These are phyloP conservation scores for Yarrowia hollandica DNA, from an alignment of 805 yeast species.

Conservation along the genomic window DNA sequence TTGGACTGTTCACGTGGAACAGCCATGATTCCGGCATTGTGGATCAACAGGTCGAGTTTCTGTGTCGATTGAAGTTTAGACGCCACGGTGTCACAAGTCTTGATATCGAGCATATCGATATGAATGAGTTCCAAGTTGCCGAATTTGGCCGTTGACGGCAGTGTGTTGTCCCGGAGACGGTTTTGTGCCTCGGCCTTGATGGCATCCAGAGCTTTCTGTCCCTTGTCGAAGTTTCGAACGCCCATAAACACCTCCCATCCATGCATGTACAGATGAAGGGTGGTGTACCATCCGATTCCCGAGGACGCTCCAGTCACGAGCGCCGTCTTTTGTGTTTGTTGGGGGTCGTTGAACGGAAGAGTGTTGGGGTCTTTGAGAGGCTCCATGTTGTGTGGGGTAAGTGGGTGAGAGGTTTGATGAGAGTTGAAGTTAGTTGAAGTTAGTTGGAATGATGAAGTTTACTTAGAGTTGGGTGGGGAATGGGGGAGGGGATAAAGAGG, in stretches of 20 bases:
- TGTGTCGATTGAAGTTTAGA: neutral
- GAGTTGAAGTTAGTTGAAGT: neutral
- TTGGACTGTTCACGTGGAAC: conserved; percentile 62
- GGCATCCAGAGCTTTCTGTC: conserved; percentile 56
- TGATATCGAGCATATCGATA: conserved; percentile 30
- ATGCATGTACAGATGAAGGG: conserved; percentile 71
- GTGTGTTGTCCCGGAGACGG: conserved; percentile 31
- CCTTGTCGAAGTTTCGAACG: conserved; percentile 62
- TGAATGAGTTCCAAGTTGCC: conserved; percentile 31
- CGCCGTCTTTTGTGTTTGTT: conserved; percentile 57
- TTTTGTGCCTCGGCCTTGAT: conserved; percentile 54
- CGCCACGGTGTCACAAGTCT: conserved; percentile 7
- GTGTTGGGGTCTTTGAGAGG: conserved; percentile 45
- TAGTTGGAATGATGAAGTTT: too few relatives aligned
- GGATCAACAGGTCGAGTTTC: conserved; percentile 58
- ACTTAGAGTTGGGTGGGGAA: too few relatives aligned
- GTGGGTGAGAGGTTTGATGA: neutral
- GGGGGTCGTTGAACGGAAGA: conserved; percentile 64
- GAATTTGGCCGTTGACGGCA: conserved; percentile 9
- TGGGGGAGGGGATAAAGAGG: too few relatives aligned
- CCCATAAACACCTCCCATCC: conserved; percentile 76
- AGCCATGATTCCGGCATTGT: conserved; percentile 83
- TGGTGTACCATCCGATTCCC: conserved; percentile 79
- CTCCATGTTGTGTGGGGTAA: neutral
- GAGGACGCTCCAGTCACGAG: conserved; percentile 79